A percentile compares a stretch with the other conserved stretches of the same genome.
These are phyloP conservation scores for Aspergillus campestris DNA, from an alignment of 495 filamentous ascomycete species.

Conservation along the genomic window DNA sequence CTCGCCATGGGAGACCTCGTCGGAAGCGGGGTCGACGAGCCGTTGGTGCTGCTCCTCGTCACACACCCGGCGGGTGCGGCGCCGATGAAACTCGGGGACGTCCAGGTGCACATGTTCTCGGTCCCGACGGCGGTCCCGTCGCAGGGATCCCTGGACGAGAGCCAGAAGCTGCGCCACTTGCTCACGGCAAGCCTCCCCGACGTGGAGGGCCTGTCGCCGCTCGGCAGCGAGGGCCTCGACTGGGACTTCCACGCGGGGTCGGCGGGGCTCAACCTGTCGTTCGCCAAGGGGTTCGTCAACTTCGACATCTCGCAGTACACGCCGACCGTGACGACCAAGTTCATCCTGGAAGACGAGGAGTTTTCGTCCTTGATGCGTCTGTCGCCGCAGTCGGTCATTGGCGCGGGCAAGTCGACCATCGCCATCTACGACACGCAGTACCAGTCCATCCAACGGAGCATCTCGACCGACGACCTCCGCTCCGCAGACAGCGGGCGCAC, in stretches of 20 bases:
- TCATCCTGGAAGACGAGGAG: slow-evolving; percentile 29
- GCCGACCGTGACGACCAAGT: slow-evolving; percentile 32
- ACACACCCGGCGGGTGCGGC: slow-evolving; percentile 27
- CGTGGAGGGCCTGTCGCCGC: slow-evolving; percentile 15
- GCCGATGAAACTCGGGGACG: slow-evolving; percentile 23
- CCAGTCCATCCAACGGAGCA: slow-evolving; percentile 50
- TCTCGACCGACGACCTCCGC: slow-evolving; percentile 38
- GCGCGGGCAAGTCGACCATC: slow-evolving; percentile 35
- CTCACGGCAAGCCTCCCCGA: slow-evolving; percentile 30
- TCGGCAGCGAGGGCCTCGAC: slow-evolving; percentile 21
- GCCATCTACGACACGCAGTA: slow-evolving; percentile 60
- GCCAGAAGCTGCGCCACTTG: slow-evolving; percentile 31
- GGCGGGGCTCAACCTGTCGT: slow-evolving; percentile 36
- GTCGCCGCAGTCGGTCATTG: slow-evolving; percentile 37
- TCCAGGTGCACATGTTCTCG: slow-evolving; percentile 36
- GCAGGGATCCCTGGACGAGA: slow-evolving; percentile 18
- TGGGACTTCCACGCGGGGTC: slow-evolving; percentile 41
- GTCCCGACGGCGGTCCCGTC: slow-evolving; percentile 20
- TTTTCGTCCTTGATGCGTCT: slow-evolving; percentile 41
- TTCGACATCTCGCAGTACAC: slow-evolving; percentile 40
- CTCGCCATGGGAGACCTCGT: slow-evolving; percentile 29
- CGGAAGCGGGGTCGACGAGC: slow-evolving; percentile 19
- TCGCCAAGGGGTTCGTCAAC: slow-evolving; percentile 34
- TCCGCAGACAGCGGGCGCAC: slow-evolving; percentile 15
- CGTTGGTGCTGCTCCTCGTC: slow-evolving; percentile 34